These are phyloP conservation scores for Pascua guehoae DNA, from an alignment of 1,284 basidiomycete genomes.

Conservation along the genomic window DNA sequence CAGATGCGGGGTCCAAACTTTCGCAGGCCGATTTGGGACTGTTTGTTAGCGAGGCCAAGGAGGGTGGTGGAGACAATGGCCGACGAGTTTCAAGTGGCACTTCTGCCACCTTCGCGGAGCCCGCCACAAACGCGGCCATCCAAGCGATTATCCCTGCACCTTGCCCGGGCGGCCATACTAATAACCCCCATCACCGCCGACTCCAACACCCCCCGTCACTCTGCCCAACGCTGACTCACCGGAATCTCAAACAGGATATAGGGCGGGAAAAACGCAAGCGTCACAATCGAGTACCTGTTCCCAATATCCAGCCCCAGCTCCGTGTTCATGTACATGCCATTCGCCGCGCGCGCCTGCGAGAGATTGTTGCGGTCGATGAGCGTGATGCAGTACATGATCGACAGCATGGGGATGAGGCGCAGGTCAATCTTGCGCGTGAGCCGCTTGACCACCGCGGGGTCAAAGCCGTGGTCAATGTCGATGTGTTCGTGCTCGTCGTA, in stretches of 20 bases:
- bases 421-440: constrained; percentile 9
- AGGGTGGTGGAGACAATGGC: neutral
- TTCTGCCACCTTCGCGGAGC: too few species aligned
- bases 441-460: constrained; percentile 4
- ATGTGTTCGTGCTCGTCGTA: neutral
- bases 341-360: constrained; percentile 9
- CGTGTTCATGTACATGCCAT: constrained; percentile 18
- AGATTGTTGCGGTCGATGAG: constrained; percentile 20
- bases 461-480: constrained; percentile 6
- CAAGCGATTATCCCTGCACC: too few species aligned
- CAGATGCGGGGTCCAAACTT: constrained; percentile 15
- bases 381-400: constrained; percentile 10
- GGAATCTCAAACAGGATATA: constrained; percentile 37
- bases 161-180: too few species aligned
- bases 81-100: too few species aligned
- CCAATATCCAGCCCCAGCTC: constrained; percentile 21
- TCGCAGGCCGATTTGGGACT: constrained; percentile 23
- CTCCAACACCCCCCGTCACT: neutral
- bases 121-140: too few species aligned
- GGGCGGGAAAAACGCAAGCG: constrained; percentile 32
- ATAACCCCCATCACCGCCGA: too few species aligned
- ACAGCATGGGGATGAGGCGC: constrained; percentile 8
- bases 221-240: neutral
- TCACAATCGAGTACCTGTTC: constrained; percentile 45
- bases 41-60: constrained; percentile 23